Evolutionary conservation across 2,329 filamentous ascomycete genomes (phyloP), one percentile per base, ranked within the genome.

Genomic region (Dactylonectria estremocensis): DNA sequence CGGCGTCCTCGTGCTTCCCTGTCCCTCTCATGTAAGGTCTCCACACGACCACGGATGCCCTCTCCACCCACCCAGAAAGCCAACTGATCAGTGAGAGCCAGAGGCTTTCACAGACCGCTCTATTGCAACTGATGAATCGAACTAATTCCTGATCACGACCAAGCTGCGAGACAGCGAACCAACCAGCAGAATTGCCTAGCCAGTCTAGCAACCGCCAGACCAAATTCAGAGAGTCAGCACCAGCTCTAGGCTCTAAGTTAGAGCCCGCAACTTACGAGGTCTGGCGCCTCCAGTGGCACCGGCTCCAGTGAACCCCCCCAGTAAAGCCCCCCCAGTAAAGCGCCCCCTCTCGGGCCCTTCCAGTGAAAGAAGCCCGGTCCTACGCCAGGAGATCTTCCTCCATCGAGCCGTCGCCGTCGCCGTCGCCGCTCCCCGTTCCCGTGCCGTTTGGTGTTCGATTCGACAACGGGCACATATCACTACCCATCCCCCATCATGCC

Each of bases 401-500:
- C 8, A 50, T 50, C 28, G 49, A 35, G 49, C 28, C 49, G 49
- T 33, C 49, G 8, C 49, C 28, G n/a, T 20, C 10, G 24, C 24
- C 24, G 24, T 28, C 24, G 4, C 24, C 24, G 24, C 7, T 28
- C 24, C 24, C 24, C 24, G 24, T 28, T 28, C 24, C 24, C 24
- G 24, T 28, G 24, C 24, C 24, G 24, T 28, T 28, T 28, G 24
- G 24, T 28, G 24, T 28, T 28, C 24, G 24, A 37, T 37, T 33
- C 50, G n/a, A 33, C 49, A 28, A 52, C 46, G 46, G 46, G 49
- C 24, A 61, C 64, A 61, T 61, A 61, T 61, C 46, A 61, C 61
- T 61, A 49, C 64, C 54, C 64, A 53, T 37, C 58, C 45, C 61
- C 61, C 68, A 64, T 70, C 66, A 70, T 70, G 68, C 64, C 67